Evolutionary conservation across 257 asterid genomes (phyloP), one percentile per base, ranked within the genome.

Genomic region (Solanum peruvianum): DNA sequence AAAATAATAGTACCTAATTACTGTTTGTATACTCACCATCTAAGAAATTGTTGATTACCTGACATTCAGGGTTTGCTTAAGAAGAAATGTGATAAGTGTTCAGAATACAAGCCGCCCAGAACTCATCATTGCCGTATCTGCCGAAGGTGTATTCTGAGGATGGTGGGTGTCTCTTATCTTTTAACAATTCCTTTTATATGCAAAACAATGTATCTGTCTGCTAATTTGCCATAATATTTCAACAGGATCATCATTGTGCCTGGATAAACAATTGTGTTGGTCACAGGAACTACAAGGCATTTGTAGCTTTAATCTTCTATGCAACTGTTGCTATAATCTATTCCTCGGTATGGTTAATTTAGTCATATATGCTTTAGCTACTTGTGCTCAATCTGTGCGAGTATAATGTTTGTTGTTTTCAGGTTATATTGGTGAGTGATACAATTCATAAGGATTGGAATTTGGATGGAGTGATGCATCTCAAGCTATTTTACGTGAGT

Each of bases 221-320:
- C 42, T 47, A 49, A 80, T 47, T 80, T 29, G 2, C 85, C 67
- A 4, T 80, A 29, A 47, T 9, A 29, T 75, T 45, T 47, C 66
- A 80, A 62, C 91, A 97, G 99, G 99, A 97, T 92, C 99, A 97
- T 92, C 99, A 96, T 87, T 97, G 99, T 88, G 80, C 90, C 29
- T 97, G 98, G 99, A 91, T 97, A 86, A 97, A 94, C 89, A 97
- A 97, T 90, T 97, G 99, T 88, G 99, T 97, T 84, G 99, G 98
- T 83, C 97, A 89, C 86, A 88, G 92, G 86, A 97, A 96, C 92
- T 95, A 97, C 91, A 97, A 97, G 90, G 86, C 96, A 1, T 97
- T 92, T 89, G 90, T 95, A 31, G 91, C 93, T 84, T 89, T 94
- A 80, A 90, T 97, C 87, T 90, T 95, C 88, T 97, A 97, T 87